These are phyloP conservation scores for Petunia hybrid DNA, from an alignment of 305 asterid genomes.

Conservation along the genomic window DNA sequence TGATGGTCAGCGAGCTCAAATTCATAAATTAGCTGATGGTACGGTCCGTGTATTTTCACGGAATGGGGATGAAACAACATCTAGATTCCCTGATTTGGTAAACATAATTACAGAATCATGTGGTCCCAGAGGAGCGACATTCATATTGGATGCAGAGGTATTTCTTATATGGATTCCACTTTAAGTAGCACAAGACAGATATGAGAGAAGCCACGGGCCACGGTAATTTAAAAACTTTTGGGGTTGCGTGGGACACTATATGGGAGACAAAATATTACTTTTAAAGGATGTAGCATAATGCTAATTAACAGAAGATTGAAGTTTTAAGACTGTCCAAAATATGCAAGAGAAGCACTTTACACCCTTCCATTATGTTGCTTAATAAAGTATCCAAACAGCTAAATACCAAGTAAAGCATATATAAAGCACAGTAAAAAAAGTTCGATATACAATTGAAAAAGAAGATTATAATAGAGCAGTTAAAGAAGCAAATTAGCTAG, in stretches of 20 bases:
- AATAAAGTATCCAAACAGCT: background rate
- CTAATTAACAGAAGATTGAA: background rate
- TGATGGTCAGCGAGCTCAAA: slow-evolving; percentile 97
- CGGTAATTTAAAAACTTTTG: background rate
- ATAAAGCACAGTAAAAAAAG: background rate
- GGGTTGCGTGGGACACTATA: background rate
- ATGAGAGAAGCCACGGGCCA: background rate
- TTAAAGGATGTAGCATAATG: background rate
- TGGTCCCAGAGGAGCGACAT: slow-evolving; percentile 51
- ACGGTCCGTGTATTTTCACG: slow-evolving; percentile 79
- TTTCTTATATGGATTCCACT: slow-evolving; percentile 30
- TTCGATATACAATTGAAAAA: background rate
- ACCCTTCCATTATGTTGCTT: background rate
- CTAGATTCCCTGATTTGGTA: slow-evolving; percentile 80
- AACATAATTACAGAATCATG: slow-evolving; percentile 64
- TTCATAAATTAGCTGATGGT: slow-evolving; percentile 78
- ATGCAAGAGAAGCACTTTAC: background rate
- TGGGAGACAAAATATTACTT: background rate
- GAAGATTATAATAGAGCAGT: background rate
- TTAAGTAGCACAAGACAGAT: slow-evolving; percentile 12
- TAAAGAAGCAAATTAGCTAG: background rate
- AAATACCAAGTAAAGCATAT: slow-evolving; percentile 7
- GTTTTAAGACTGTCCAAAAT: background rate
- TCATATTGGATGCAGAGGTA: slow-evolving; percentile 93
- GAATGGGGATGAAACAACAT: slow-evolving; percentile 89